These are phyloP conservation scores for Fusarium penzigii DNA, from an alignment of 2,329 filamentous ascomycete genomes.

Conservation along the genomic window DNA sequence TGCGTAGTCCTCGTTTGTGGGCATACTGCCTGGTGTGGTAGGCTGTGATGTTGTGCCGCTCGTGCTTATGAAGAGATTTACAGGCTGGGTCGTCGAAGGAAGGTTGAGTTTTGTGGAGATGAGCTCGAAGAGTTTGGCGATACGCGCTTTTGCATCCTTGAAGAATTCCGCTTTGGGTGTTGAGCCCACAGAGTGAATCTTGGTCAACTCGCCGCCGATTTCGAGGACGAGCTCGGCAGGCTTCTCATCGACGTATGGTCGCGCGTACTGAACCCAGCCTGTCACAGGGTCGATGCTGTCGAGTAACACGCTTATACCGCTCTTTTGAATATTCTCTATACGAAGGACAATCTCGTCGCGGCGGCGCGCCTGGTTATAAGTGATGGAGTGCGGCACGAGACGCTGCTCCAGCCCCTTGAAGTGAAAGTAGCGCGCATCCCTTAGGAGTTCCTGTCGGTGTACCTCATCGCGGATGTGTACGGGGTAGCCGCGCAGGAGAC, in stretches of 20 bases:
- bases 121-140: conserved; percentile 75
- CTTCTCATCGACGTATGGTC: conserved; percentile 80
- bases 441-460: conserved; percentile 75
- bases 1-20: conserved; percentile 70
- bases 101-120: conserved; percentile 79
- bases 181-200: conserved; percentile 48
- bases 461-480: conserved; percentile 73
- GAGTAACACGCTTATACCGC: conserved; percentile 68
- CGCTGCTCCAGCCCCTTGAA: conserved; percentile 89
- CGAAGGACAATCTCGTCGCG: conserved; percentile 76
- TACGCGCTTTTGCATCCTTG: conserved; percentile 66
- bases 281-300: conserved; percentile 36
- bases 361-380: conserved; percentile 69
- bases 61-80: conserved; percentile 67
- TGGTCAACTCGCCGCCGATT: conserved; percentile 67
- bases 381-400: conserved; percentile 75
- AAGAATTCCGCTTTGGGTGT: conserved; percentile 69
- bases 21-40: conserved; percentile 67
- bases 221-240: conserved; percentile 78
- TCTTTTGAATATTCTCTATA: conserved; percentile 85
- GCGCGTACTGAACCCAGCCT: conserved; percentile 73
- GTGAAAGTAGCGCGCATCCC: conserved; percentile 91
- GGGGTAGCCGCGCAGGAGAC: conserved; percentile 81
- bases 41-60: conserved; percentile 64
- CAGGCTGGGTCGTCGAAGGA: conserved; percentile 57